These are phyloP conservation scores for Wickerhamiella brachini DNA, from an alignment of 805 yeast genomes.

Conservation along the genomic window DNA sequence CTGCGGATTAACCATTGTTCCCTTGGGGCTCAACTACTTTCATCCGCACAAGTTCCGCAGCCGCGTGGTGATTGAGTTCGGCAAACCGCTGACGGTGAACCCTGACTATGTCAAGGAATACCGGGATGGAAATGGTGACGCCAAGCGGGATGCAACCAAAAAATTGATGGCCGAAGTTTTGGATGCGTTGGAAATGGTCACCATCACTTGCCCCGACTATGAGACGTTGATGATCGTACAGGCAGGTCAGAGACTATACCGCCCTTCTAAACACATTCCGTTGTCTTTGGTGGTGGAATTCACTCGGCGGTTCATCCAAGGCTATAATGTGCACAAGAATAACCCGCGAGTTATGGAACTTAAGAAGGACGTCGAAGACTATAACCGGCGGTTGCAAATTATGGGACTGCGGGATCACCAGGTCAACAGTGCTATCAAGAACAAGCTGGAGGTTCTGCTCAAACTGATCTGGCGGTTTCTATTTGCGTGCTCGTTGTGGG, in stretches of 20 bases:
- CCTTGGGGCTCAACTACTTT: constrained; percentile 96
- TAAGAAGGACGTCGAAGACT: constrained; percentile 48
- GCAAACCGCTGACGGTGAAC: constrained; percentile 64
- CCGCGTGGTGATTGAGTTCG: constrained; percentile 90
- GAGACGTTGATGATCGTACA: constrained; percentile 82
- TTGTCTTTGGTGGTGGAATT: constrained; percentile 77
- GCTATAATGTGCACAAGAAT: constrained; percentile 60
- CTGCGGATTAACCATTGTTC: constrained; percentile 74
- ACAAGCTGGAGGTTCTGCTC: constrained; percentile 37
- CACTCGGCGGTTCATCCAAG: constrained; percentile 74
- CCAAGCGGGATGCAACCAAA: constrained; percentile 56
- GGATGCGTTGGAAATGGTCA: constrained; percentile 65
- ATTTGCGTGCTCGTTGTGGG: constrained; percentile 40
- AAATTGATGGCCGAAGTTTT: constrained; percentile 57
- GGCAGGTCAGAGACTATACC: constrained; percentile 81
- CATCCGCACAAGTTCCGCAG: constrained; percentile 92
- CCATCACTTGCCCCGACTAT: constrained; percentile 78
- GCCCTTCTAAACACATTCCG: constrained; percentile 56
- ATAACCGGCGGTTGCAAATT: constrained; percentile 51
- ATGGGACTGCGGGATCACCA: constrained; percentile 62
- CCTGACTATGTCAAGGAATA: constrained; percentile 52
- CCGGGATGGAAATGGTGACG: constrained; percentile 40
- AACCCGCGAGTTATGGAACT: constrained; percentile 53
- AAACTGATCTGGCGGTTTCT: constrained; percentile 37
- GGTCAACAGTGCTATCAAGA: constrained; percentile 42